Evolutionary conservation across 805 yeast genomes (phyloP).

Genomic region (Spathaspora sp.): DNA sequence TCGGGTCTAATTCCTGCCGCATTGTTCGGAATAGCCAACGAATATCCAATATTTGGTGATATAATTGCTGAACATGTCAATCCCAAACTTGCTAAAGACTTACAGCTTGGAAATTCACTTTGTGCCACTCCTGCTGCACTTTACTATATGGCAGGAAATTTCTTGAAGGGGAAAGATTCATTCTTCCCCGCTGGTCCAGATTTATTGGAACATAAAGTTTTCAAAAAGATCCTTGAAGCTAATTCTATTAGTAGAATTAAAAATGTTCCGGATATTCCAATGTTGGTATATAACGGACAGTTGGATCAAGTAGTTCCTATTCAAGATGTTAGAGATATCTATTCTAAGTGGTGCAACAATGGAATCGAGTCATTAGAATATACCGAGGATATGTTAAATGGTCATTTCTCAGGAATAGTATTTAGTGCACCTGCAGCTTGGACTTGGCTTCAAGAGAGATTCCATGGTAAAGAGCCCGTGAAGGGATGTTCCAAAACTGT

Average conservation of each 20-base stretch:
- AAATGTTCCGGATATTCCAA: slow-evolving; percentile 17
- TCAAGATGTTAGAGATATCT: slow-evolving; percentile 16
- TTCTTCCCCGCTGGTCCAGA: slow-evolving; percentile 13
- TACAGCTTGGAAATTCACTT: slow-evolving; percentile 1
- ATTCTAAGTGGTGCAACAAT: slow-evolving; percentile 23
- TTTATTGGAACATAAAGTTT: slow-evolving; percentile 9
- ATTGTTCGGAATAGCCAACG: slow-evolving; percentile 26
- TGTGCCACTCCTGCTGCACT: slow-evolving; percentile 5
- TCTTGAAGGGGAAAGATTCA: slow-evolving; percentile 12
- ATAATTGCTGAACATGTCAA: not conserved
- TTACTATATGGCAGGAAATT: slow-evolving; percentile 4
- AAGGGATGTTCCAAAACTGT: slow-evolving; percentile 50
- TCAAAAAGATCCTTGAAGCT: slow-evolving; percentile 12
- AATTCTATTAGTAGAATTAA: slow-evolving; percentile 18
- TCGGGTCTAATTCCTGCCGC: slow-evolving; percentile 29
- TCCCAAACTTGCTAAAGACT: not conserved
- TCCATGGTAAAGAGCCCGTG: slow-evolving; percentile 5
- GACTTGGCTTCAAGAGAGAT: slow-evolving; percentile 14
- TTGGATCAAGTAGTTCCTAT: slow-evolving; percentile 17
- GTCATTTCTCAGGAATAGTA: slow-evolving; percentile 21
- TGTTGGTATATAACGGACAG: slow-evolving; percentile 19
- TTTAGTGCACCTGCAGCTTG: slow-evolving; percentile 20
- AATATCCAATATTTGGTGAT: slow-evolving; percentile 20
- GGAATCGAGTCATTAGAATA: slow-evolving; percentile 27
- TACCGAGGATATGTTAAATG: slow-evolving; percentile 20